A percentile compares a stretch with the other conserved stretches of the same genome.
phyloP scores from a whole-genome alignment of 2,329 filamentous ascomycete species.

The Aspergillus spinulosporus region DNA sequence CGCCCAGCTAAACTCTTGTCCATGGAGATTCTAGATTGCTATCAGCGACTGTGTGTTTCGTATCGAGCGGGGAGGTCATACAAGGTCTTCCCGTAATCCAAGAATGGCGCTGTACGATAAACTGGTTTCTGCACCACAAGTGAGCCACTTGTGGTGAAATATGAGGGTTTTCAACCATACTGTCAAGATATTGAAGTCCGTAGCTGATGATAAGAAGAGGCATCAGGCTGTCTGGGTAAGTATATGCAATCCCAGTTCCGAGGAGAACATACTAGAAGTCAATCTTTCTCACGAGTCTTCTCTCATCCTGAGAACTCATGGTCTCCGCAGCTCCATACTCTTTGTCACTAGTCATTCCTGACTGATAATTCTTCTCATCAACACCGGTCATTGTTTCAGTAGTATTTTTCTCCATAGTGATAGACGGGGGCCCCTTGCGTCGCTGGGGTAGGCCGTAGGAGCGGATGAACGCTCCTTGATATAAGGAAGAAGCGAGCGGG shows the following conservation, averaged over 20 bases:
- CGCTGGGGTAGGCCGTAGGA: background rate
- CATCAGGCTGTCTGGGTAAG: constrained; percentile 17
- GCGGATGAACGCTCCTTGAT: background rate
- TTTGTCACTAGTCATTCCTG: constrained; percentile 2
- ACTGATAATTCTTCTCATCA: background rate
- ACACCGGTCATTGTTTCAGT: background rate
- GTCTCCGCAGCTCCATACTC: constrained; percentile 6
- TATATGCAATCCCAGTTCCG: background rate
- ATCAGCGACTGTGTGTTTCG: background rate
- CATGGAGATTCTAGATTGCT: background rate
- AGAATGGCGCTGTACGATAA: constrained; percentile 20
- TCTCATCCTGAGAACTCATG: constrained; percentile 15
- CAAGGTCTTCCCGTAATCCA: constrained; percentile 18
- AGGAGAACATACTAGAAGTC: constrained; percentile 14
- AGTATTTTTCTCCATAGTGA: background rate
- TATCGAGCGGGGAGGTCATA: background rate
- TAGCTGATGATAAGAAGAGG: constrained; percentile 23
- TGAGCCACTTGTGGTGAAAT: background rate
- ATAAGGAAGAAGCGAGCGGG: background rate
- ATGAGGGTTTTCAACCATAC: constrained; percentile 1
- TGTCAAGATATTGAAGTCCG: constrained; percentile 34
- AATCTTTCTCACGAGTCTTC: constrained; percentile 19
- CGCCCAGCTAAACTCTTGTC: constrained; percentile 24
- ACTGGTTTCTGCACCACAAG: constrained; percentile 17
- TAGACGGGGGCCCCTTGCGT: background rate